Evolutionary conservation across 257 asterid species (phyloP).

Genomic region (Phtheirospermum japonicum): DNA sequence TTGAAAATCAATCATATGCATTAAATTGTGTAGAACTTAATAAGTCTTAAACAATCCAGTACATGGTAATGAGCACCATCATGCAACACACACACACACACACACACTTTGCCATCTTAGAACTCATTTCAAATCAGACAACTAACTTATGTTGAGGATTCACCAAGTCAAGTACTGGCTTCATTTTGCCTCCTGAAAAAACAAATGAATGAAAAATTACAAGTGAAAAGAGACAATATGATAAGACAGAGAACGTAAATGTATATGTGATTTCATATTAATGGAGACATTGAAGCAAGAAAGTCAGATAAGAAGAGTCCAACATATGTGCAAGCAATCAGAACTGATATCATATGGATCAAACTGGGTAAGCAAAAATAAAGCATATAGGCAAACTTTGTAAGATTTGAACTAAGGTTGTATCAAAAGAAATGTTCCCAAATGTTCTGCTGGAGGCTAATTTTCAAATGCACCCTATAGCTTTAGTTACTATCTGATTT

Average conservation of each 20-base stretch:
- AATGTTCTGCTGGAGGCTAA: neutral
- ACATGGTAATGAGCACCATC: slow-evolving; percentile 14
- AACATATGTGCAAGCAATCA: slow-evolving; percentile 4
- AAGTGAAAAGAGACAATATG: slow-evolving; percentile 20
- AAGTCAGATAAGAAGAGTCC: neutral
- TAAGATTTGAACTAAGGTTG: neutral
- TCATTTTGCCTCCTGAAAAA: slow-evolving; percentile 57
- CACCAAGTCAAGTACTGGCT: slow-evolving; percentile 81
- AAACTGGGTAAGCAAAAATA: slow-evolving; percentile 12
- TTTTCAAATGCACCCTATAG: neutral
- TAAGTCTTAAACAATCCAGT: slow-evolving; percentile 14
- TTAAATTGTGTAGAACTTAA: neutral
- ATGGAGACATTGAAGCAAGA: slow-evolving; percentile 4
- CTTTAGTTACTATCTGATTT: neutral
- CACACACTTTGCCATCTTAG: slow-evolving; percentile 17
- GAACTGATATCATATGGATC: slow-evolving; percentile 10
- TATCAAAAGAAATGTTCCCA: neutral
- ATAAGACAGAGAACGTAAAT: slow-evolving; percentile 14
- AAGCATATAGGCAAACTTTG: slow-evolving; percentile 18
- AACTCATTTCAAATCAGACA: slow-evolving; percentile 26
- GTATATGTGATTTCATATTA: slow-evolving; percentile 1
- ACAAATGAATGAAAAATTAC: slow-evolving; percentile 23
- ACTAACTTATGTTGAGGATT: slow-evolving; percentile 98
- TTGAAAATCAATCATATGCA: slow-evolving; percentile 16
- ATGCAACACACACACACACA: neutral